phyloP scores from a whole-genome alignment of 2,329 filamentous ascomycete genomes.

The Lachnellula hyalina region DNA sequence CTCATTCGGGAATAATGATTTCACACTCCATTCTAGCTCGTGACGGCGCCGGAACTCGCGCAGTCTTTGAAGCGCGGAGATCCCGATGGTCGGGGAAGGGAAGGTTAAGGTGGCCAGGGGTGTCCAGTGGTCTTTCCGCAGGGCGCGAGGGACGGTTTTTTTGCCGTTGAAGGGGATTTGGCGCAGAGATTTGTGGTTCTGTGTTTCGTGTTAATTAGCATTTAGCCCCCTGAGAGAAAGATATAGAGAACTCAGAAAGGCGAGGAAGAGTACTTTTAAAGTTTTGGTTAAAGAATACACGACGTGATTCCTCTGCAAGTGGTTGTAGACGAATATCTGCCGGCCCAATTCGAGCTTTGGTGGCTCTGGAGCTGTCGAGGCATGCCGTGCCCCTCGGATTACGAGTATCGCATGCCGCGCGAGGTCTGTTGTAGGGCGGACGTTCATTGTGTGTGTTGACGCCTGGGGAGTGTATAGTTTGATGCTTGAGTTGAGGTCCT shows the following conservation, averaged over 20 bases:
- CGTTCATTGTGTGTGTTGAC: slow-evolving; percentile 15
- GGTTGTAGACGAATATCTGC: slow-evolving; percentile 35
- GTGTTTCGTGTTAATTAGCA: neutral
- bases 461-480: neutral
- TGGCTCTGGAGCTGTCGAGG: slow-evolving; percentile 5
- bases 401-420: slow-evolving; percentile 8
- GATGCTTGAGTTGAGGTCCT: too few species aligned
- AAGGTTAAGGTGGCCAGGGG: slow-evolving; percentile 57
- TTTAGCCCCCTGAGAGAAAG: neutral
- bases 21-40: slow-evolving; percentile 51
- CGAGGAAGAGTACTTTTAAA: slow-evolving; percentile 28
- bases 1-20: slow-evolving; percentile 10
- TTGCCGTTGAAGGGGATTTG: slow-evolving; percentile 64
- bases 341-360: slow-evolving; percentile 29
- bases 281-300: slow-evolving; percentile 35
- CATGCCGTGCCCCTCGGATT: slow-evolving; percentile 10
- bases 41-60: slow-evolving; percentile 60
- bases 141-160: slow-evolving; percentile 56
- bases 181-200: slow-evolving; percentile 45
- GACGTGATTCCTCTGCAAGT: slow-evolving; percentile 36
- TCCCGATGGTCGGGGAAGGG: slow-evolving; percentile 48
- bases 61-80: slow-evolving; percentile 56
- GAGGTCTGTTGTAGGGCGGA: slow-evolving; percentile 8
- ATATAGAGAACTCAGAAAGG: neutral
- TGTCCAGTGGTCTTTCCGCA: slow-evolving; percentile 64